Conservation (phyloP, 257 asterid species). For the Fraxinus excelsior region DNA sequence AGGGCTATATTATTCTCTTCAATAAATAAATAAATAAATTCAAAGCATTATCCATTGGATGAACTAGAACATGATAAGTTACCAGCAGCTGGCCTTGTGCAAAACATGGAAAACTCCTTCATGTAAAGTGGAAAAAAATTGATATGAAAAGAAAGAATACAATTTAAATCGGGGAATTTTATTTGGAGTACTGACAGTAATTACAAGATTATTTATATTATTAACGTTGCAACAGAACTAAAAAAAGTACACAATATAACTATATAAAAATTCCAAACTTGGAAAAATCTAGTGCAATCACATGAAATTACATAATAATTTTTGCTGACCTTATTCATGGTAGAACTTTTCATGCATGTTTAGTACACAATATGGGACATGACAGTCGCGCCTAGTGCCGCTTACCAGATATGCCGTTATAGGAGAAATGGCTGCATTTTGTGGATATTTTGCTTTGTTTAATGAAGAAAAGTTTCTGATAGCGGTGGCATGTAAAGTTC, state of each 20-base stretch:
- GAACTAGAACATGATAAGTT: too few species aligned
- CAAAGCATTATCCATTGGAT: too few species aligned
- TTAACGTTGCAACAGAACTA: slow-evolving; percentile 5
- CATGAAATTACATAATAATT: not conserved
- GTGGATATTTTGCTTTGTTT: not conserved
- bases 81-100: too few species aligned
- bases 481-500: slow-evolving; percentile 34
- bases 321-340: too few species aligned
- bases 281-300: not conserved
- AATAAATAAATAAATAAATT: too few species aligned
- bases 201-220: slow-evolving; percentile 2
- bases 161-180: not conserved
- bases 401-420: not conserved
- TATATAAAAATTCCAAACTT: not conserved
- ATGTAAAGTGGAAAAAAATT: too few species aligned
- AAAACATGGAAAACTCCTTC: too few species aligned
- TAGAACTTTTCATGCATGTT: too few species aligned
- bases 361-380: too few species aligned
- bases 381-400: too few species aligned
- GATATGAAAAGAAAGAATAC: too few species aligned
- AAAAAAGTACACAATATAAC: not conserved
- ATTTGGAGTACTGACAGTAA: not conserved
- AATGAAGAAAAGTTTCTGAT: slow-evolving; percentile 28
- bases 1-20: too few species aligned
- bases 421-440: not conserved